Base-by-base conservation (phyloP, 2,329 filamentous ascomycete genomes). In the Trichothecium roseum region DNA sequence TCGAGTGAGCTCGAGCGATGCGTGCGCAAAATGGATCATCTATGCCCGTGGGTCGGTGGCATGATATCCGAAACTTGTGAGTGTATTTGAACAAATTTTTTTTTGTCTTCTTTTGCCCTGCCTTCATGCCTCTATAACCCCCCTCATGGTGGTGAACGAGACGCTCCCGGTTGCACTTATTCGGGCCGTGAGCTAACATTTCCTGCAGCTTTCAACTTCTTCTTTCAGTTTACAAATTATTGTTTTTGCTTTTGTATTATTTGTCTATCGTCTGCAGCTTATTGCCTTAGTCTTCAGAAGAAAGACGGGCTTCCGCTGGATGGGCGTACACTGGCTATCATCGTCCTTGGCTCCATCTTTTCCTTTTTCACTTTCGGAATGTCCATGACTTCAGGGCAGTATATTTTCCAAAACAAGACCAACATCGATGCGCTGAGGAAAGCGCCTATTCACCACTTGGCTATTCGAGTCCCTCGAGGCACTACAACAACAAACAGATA, bases 41-140 rank as follows among this genome's bases (percentile, higher is more conserved):
- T 88, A 49, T 98, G 91, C 51, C 91, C 89, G 0, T 96, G 82
- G 83, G 88, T 94, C n/a, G 89, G 89, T 4, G 91, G 89, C 16
- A 84, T 94, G 44, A 79, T 98, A 8, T 82, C 78, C 0, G 88
- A 95, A 54, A 87, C 77, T 2, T 77, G 72, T 76, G 49, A 53
- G 72, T 56, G 28, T 30, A 38, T 24, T 6, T 24, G 10, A 6
- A 24, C 10, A 24, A 24, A n/a, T n/a, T n/a, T n/a, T n/a, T n/a
- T n/a, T n/a, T n/a, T n/a, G n/a, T n/a, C n/a, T n/a, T n/a, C n/a
- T n/a, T n/a, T n/a, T n/a, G n/a, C n/a, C n/a, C n/a, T n/a, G n/a
- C n/a, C n/a, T n/a, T n/a, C n/a, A n/a, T n/a, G n/a, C n/a, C n/a
- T n/a, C n/a, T n/a, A n/a, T n/a, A n/a, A n/a, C n/a, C n/a, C n/a